A percentile compares a stretch with the other conserved stretches of the same genome.
These are phyloP conservation scores for Mycena galopus DNA, from an alignment of 768 basidiomycete genomes.

Conservation along the genomic window DNA sequence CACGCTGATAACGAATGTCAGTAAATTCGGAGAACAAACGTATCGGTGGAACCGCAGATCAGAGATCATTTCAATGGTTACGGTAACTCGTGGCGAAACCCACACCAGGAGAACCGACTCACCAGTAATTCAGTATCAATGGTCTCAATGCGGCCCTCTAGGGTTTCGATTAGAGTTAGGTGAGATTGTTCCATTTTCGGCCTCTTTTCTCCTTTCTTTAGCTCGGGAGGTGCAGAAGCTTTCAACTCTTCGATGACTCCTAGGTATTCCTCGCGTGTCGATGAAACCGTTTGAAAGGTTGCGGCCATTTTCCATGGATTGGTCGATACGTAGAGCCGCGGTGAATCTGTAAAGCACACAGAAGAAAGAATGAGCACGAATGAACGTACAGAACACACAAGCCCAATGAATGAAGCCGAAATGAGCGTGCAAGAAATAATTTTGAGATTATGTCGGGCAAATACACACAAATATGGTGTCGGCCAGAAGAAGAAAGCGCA, in stretches of 20 bases:
- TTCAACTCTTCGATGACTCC: conserved; percentile 73
- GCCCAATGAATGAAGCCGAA: conserved; percentile 53
- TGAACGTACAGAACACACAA: conserved; percentile 39
- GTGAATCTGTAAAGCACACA: conserved; percentile 72
- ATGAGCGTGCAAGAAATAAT: conserved; percentile 54
- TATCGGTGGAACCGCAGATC: conserved; percentile 2
- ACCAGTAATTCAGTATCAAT: conserved; percentile 82
- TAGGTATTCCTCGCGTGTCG: conserved; percentile 82
- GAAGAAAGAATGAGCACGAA: conserved; percentile 45
- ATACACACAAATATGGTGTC: conserved; percentile 77
- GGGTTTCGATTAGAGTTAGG: conserved; percentile 66
- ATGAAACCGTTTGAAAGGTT: conserved; percentile 78
- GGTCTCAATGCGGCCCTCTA: conserved; percentile 73
- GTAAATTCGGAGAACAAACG: conserved; percentile 14
- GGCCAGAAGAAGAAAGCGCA: conserved; percentile 58
- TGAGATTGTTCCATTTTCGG: conserved; percentile 73
- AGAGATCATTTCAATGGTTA: conserved; percentile 10
- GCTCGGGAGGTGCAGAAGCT: conserved; percentile 57
- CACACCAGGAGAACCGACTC: conserved; percentile 50
- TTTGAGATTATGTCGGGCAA: conserved; percentile 62
- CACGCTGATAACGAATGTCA: conserved; percentile 63
- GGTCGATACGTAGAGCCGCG: conserved; percentile 84
- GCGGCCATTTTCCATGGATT: conserved; percentile 93
- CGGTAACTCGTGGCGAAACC: neutral
- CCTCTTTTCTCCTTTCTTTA: conserved; percentile 62